These are phyloP conservation scores for Nakaseomyces delphensis DNA, from an alignment of 1,139 yeast species.

Conservation along the genomic window DNA sequence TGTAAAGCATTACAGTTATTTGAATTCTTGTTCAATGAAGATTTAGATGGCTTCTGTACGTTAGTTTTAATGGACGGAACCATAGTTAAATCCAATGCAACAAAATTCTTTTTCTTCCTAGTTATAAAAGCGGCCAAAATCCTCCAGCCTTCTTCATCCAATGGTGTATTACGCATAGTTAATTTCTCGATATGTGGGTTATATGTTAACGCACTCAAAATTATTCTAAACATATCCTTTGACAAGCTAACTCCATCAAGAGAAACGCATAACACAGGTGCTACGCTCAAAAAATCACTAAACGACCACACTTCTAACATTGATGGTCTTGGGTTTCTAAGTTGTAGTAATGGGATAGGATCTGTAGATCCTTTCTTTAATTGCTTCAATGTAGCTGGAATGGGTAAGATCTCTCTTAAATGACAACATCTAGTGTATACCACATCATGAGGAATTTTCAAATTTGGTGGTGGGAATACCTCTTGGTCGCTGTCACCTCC, in stretches of 20 bases:
- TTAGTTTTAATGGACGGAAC: slow-evolving; percentile 55
- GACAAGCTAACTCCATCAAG: slow-evolving; percentile 63
- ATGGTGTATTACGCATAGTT: slow-evolving; percentile 62
- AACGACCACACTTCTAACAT: slow-evolving; percentile 65
- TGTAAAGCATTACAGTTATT: slow-evolving; percentile 15
- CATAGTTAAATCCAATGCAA: slow-evolving; percentile 59
- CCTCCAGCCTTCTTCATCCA: slow-evolving; percentile 63
- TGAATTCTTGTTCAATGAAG: slow-evolving; percentile 21
- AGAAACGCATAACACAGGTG: slow-evolving; percentile 60
- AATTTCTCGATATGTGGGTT: slow-evolving; percentile 56
- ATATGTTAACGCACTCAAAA: slow-evolving; percentile 52
- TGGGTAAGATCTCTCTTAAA: slow-evolving; percentile 82
- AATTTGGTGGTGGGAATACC: slow-evolving; percentile 23
- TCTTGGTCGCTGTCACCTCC: slow-evolving; percentile 14
- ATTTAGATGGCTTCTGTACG: slow-evolving; percentile 42
- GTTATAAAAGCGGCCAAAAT: slow-evolving; percentile 61
- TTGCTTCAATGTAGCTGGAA: slow-evolving; percentile 83
- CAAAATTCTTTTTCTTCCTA: slow-evolving; percentile 39
- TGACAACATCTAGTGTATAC: slow-evolving; percentile 90
- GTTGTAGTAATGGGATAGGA: slow-evolving; percentile 54
- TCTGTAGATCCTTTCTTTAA: slow-evolving; percentile 61
- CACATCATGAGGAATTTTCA: slow-evolving; percentile 46
- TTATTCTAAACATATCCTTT: slow-evolving; percentile 53
- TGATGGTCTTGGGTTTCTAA: slow-evolving; percentile 67
- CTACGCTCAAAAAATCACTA: slow-evolving; percentile 65